Conservation (phyloP, 768 basidiomycete species). For the Hemileccinum rubropunctum region DNA sequence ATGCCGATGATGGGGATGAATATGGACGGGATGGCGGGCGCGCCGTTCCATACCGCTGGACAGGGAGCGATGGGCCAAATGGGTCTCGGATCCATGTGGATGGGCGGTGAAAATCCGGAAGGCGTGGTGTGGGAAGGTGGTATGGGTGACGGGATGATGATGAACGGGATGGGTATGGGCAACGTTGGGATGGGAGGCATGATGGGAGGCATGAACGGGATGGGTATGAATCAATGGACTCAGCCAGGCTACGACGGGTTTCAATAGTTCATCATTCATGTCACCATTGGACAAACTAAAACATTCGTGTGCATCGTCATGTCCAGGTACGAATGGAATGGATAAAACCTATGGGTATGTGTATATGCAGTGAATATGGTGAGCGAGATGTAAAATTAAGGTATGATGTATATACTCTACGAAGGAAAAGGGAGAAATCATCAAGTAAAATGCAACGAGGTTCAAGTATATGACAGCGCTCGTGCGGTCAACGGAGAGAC, state of each 20-base stretch:
- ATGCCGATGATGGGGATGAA: constrained; percentile 43
- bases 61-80: constrained; percentile 24
- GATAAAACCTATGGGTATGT: constrained; percentile 22
- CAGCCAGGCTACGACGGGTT: constrained; percentile 33
- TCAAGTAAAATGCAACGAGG: constrained; percentile 21
- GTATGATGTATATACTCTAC: constrained; percentile 49
- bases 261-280: constrained; percentile 19
- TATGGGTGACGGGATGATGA: constrained; percentile 44
- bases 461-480: constrained; percentile 2
- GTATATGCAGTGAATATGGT: constrained; percentile 25
- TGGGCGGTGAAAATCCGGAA: constrained; percentile 32
- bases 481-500: constrained; percentile 17
- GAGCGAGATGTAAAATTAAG: constrained; percentile 22
- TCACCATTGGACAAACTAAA: not conserved
- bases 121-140: constrained; percentile 38
- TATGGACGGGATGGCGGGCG: constrained; percentile 30
- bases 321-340: constrained; percentile 6
- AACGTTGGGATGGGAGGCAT: constrained; percentile 33
- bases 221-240: constrained; percentile 41
- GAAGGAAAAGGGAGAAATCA: not conserved
- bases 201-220: constrained; percentile 35
- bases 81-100: constrained; percentile 31
- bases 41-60: constrained; percentile 22
- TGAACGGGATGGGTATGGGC: constrained; percentile 36
- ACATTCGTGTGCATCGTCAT: constrained; percentile 1